phyloP scores from a whole-genome alignment of 2,329 filamentous ascomycete species.

The Sphaerulina musiva region DNA sequence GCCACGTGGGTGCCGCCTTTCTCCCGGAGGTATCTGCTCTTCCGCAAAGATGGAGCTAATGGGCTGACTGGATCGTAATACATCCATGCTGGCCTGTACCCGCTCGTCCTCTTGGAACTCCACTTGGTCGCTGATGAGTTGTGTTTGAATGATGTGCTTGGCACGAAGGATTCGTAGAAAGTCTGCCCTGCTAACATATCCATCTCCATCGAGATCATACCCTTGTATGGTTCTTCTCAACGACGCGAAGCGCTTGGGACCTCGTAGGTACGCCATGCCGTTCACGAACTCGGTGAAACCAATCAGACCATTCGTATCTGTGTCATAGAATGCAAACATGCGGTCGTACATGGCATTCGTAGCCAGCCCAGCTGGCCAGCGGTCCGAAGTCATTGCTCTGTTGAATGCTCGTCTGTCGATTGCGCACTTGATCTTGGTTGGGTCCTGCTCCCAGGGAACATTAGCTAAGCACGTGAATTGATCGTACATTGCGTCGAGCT shows the following conservation, averaged over 20 bases:
- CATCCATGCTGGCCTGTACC: conserved; percentile 42
- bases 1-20: conserved; percentile 21
- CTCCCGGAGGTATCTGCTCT: conserved; percentile 32
- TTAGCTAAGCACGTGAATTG: conserved; percentile 94
- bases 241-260: conserved; percentile 56
- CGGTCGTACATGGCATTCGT: conserved; percentile 92
- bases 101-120: conserved; percentile 71
- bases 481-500: conserved; percentile 90
- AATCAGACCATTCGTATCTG: conserved; percentile 79
- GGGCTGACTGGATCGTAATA: conserved; percentile 41
- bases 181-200: conserved; percentile 76
- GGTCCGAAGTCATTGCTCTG: conserved; percentile 62
- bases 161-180: conserved; percentile 87
- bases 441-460: conserved; percentile 74
- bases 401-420: conserved; percentile 94
- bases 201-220: conserved; percentile 85
- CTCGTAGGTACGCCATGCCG: conserved; percentile 63
- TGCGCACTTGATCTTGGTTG: conserved; percentile 67
- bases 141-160: conserved; percentile 84
- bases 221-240: conserved; percentile 72
- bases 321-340: conserved; percentile 95
- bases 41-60: conserved; percentile 42
- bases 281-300: conserved; percentile 87
- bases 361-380: conserved; percentile 63
- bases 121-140: conserved; percentile 76